phyloP scores from a whole-genome alignment of 2,329 filamentous ascomycete genomes.

The Clarireedia paspali region DNA sequence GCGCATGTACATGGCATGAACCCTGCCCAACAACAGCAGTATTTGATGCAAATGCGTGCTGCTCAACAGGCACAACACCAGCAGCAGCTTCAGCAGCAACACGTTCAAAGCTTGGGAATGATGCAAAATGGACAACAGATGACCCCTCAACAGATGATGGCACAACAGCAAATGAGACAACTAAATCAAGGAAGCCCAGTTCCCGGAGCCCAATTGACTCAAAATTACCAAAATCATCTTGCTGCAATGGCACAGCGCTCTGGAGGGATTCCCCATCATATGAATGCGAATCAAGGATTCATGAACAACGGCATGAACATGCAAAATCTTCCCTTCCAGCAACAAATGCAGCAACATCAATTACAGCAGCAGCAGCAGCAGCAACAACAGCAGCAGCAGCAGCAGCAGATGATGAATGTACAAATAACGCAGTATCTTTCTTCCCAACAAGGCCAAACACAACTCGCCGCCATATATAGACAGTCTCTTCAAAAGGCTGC shows the following conservation, averaged over 20 bases:
- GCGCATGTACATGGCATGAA: constrained; percentile 25
- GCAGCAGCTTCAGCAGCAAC: background rate
- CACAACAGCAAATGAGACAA: constrained; percentile 7
- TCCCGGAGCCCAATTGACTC: background rate
- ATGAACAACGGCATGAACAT: constrained; percentile 5
- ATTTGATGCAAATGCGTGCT: constrained; percentile 21
- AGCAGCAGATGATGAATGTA: background rate
- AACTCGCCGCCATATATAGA: background rate
- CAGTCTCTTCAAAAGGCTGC: background rate
- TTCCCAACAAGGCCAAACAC: background rate
- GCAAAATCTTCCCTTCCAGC: constrained; percentile 1
- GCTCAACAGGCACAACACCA: constrained; percentile 13
- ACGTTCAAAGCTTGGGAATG: constrained; percentile 2
- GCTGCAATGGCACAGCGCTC: constrained; percentile 1
- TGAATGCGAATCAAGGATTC: constrained; percentile 7
- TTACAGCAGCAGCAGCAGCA: background rate
- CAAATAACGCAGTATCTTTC: background rate
- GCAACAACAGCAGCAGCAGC: background rate
- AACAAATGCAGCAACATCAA: background rate
- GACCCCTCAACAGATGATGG: constrained; percentile 5
- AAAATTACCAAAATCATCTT: constrained; percentile 4
- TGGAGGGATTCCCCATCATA: constrained; percentile 3
- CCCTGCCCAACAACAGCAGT: constrained; percentile 17
- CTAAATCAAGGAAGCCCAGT: constrained; percentile 3
- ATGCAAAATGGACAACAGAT: constrained; percentile 6